Conservation (phyloP, 2,329 filamentous ascomycete species). For the Dothideomycetes sp. region DNA sequence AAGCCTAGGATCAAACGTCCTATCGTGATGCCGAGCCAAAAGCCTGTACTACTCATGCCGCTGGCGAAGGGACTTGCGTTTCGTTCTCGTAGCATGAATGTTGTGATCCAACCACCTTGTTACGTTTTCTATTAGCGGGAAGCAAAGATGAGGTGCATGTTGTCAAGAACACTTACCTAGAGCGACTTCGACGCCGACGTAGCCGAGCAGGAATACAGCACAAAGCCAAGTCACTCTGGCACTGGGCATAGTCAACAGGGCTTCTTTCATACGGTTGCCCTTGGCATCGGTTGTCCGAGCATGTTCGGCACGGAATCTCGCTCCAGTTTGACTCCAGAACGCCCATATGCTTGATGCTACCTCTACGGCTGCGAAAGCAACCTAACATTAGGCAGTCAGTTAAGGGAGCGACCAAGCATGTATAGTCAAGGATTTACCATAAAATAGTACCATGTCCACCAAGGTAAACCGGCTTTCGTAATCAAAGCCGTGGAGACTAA, state of each 20-base stretch:
- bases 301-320: conserved; percentile 46
- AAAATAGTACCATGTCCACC: conserved; percentile 70
- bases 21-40: conserved; percentile 74
- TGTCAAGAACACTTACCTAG: conserved; percentile 28
- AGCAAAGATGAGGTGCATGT: not conserved
- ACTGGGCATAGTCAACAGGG: conserved; percentile 36
- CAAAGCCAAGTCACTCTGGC: conserved; percentile 62
- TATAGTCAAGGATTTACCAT: conserved; percentile 44
- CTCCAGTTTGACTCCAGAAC: conserved; percentile 57
- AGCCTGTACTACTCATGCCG: conserved; percentile 68
- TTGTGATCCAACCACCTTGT: conserved; percentile 67
- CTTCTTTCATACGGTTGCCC: conserved; percentile 43
- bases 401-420: not conserved
- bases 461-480: conserved; percentile 50
- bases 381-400: conserved; percentile 22
- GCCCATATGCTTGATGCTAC: conserved; percentile 41
- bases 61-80: conserved; percentile 59
- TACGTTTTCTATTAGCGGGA: not conserved
- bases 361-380: conserved; percentile 50
- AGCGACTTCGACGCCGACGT: conserved; percentile 69
- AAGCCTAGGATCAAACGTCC: conserved; percentile 68
- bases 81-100: conserved; percentile 76
- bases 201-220: conserved; percentile 64
- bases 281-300: conserved; percentile 34
- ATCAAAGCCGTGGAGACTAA: conserved; percentile 66